phyloP scores from a whole-genome alignment of 371 early-diverging fungal genomes.

The Mucor piriformis region DNA sequence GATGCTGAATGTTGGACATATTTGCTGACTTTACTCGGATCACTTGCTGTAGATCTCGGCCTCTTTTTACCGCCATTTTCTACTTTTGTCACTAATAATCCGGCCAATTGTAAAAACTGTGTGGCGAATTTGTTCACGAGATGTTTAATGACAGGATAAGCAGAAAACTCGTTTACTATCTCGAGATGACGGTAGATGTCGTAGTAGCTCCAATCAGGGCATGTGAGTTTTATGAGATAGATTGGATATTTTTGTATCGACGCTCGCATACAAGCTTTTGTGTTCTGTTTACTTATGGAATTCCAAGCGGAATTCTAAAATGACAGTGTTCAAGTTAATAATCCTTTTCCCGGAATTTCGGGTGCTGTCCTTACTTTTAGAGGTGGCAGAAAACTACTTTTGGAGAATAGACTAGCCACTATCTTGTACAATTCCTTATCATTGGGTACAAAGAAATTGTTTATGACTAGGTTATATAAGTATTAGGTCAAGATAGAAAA shows the following conservation, averaged over 20 bases:
- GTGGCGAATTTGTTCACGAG: neutral
- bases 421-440: constrained; percentile 40
- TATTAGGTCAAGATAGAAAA: neutral
- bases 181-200: constrained; percentile 42
- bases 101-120: constrained; percentile 1
- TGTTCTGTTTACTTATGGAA: too few species aligned
- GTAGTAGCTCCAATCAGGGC: constrained; percentile 40
- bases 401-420: constrained; percentile 40
- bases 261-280: constrained; percentile 11
- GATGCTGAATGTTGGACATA: neutral
- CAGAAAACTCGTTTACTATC: constrained; percentile 15
- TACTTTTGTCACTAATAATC: neutral
- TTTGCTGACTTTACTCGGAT: neutral
- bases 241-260: constrained; percentile 51
- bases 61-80: neutral
- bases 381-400: constrained; percentile 21
- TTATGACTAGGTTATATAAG: constrained; percentile 37
- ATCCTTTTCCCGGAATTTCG: constrained; percentile 8
- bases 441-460: constrained; percentile 49
- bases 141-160: neutral
- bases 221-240: constrained; percentile 51
- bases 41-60: neutral
- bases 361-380: constrained; percentile 14
- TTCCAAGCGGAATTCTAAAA: too few species aligned
- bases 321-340: too few species aligned